Conservation (phyloP, 495 filamentous ascomycete genomes). For the Podospora comata region DNA sequence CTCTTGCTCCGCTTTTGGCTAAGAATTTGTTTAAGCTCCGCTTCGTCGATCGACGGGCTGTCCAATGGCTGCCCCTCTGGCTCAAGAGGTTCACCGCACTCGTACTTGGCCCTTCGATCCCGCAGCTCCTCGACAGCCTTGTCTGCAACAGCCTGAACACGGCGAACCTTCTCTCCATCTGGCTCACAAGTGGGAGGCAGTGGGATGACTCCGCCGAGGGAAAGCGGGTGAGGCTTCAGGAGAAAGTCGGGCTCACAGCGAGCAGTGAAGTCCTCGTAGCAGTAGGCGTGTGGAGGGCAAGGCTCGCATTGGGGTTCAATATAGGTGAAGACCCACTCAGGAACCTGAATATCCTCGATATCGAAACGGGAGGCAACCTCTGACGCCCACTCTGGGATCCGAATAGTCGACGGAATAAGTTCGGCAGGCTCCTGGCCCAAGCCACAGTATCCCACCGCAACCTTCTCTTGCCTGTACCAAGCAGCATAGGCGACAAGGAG, state of each 20-base stretch:
- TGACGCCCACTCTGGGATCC: slow-evolving; percentile 44
- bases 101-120: slow-evolving; percentile 79
- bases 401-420: slow-evolving; percentile 44
- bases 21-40: slow-evolving; percentile 73
- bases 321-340: slow-evolving; percentile 63
- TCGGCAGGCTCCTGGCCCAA: slow-evolving; percentile 61
- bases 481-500: slow-evolving; percentile 67
- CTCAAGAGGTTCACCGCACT: slow-evolving; percentile 76
- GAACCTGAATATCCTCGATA: slow-evolving; percentile 45
- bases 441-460: slow-evolving; percentile 91
- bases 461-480: slow-evolving; percentile 91
- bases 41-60: slow-evolving; percentile 65
- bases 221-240: slow-evolving; percentile 76
- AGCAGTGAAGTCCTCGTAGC: slow-evolving; percentile 70
- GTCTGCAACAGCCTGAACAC: slow-evolving; percentile 82
- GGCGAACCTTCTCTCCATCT: slow-evolving; percentile 85
- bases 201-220: slow-evolving; percentile 75
- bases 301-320: slow-evolving; percentile 84
- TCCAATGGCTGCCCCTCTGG: slow-evolving; percentile 55
- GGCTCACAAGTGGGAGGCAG: slow-evolving; percentile 91
- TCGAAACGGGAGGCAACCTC: slow-evolving; percentile 41
- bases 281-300: slow-evolving; percentile 88
- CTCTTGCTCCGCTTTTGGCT: slow-evolving; percentile 68
- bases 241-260: slow-evolving; percentile 86
- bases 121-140: slow-evolving; percentile 83